Evolutionary conservation across 495 filamentous ascomycete species (phyloP), one percentile per base, ranked within the genome.

Genomic region (Baudoinia panamericana): DNA sequence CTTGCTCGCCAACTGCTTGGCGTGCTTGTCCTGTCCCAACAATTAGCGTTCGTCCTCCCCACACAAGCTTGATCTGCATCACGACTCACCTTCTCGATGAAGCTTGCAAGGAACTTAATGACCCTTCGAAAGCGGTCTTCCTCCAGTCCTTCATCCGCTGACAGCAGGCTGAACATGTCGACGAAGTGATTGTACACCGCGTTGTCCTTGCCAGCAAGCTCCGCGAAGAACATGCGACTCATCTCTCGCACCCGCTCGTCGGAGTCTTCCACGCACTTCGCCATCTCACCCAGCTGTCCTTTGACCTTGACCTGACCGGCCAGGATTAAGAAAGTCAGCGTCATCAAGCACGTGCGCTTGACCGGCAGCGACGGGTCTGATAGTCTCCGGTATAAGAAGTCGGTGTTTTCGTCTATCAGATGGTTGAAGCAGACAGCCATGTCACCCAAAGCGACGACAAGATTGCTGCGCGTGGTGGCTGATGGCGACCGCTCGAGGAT

Each of bases 381-480:
- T 2, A 99, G 71, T 23, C 90, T 76, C 17, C 87, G 76, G 56
- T 99, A 99, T 27, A 99, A 61, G 68, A 94, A 99, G 50, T 99
- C 90, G 0, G 92, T 99, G 56, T 96, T 96, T 61, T 99, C 90
- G 53, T 99, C 90, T 42, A 99, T 95, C 26, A 99, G 75, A 51
- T 99, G 90, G 56, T 99, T 99, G 69, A 96, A 96, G 69, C 86
- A 94, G 15, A 99, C 90, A 0, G 90, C 90, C 90, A 99, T 99
- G 46, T 99, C 90, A 27, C 92, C 90, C 0, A 99, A 72, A 0
- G 92, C 87, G 46, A 99, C 92, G 22, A 99, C 90, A 9, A 87
- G 85, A 56, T 99, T 99, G 54, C 81, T 87, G 28, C 90, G 76
- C 24, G 85, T 86, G 21, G 85, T 88, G 2, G 90, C 78, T 47